Evolutionary conservation across 2,329 filamentous ascomycete genomes (phyloP), one percentile per base, ranked within the genome.

Genomic region (Sporothrix mexicana): DNA sequence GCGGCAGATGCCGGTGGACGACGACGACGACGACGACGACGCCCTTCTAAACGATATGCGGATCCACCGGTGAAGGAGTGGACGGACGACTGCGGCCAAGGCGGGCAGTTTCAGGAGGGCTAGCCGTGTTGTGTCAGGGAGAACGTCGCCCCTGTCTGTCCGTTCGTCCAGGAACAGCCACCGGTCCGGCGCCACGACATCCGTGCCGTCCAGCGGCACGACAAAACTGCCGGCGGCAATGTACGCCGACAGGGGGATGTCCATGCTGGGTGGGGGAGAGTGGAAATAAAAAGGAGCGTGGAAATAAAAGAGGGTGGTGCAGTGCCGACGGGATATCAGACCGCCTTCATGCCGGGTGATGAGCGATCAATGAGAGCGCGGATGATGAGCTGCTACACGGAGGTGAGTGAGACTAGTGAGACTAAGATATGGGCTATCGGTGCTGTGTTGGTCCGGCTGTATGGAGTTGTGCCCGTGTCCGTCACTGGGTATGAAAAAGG

Each of bases 171-270:
- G n/a, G n/a, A n/a, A n/a, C 25, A 53, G 47, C 66, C 66, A 68
- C 25, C 8, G 23, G 5, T 53, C 25, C 4, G 66, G 67, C 1
- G 30, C 30, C 17, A 1, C 15, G 3, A 69, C 0, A 15, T 17
- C 36, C 0, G 49, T 5, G 36, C 20, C 66, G 30, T 68, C 55
- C 47, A 69, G 49, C 9, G n/a, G 23, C 36, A 72, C 30, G 13
- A 51, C 41, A 57, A 70, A 20, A 23, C 68, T 70, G 53, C 68
- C 68, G 20, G 55, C 68, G 25, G 68, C 41, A n/a, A 70, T 70
- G 68, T 70, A 70, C 1, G 10, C 66, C 25, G 66, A 68, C 47
- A 68, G 10, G 2, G 66, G 66, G 25, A 68, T 53, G 15, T 36
- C 66, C 66, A 53, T 68, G 25, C 20, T 41, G 25, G 61, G 45